Percentiles rank a stretch among this genome's conserved stretches.
These are phyloP conservation scores for Rhododendron griersonianum DNA, from an alignment of 148 eudicot genomes.

Conservation along the genomic window DNA sequence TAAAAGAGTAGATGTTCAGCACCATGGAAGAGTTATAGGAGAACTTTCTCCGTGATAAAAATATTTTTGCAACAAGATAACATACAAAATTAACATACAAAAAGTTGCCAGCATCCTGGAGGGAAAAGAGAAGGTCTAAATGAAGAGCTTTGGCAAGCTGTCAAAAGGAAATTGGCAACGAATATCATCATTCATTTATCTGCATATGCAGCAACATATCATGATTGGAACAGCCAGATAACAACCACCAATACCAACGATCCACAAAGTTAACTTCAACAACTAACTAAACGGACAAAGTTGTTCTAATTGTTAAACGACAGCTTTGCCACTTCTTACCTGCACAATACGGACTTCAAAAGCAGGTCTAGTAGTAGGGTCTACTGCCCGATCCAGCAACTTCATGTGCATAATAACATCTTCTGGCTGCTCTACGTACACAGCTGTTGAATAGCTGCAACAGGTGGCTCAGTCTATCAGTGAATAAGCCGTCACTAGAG, in stretches of 20 bases:
- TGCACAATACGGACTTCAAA: constrained; percentile 63
- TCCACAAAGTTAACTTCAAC: background rate
- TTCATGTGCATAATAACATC: constrained; percentile 77
- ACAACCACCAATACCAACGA: background rate
- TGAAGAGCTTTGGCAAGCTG: background rate
- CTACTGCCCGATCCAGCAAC: constrained; percentile 54
- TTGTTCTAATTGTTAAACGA: background rate
- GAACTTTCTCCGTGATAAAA: background rate
- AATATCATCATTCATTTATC: background rate
- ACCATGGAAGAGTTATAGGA: background rate
- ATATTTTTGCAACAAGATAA: background rate
- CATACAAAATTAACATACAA: background rate
- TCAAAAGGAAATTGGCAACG: background rate
- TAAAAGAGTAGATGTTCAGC: background rate
- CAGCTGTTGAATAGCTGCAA: constrained; percentile 71
- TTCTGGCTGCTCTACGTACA: constrained; percentile 73
- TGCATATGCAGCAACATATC: background rate
- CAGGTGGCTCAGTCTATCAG: background rate
- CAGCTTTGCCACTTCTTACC: constrained; percentile 27
- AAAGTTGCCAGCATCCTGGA: background rate
- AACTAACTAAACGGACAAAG: background rate
- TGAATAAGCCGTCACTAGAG: background rate
- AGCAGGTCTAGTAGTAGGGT: constrained; percentile 48
- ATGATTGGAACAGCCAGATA: background rate
- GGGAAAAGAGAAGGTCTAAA: background rate